Evolutionary conservation across 495 filamentous ascomycete genomes (phyloP).

Genomic region (Lepidopterella palustris): DNA sequence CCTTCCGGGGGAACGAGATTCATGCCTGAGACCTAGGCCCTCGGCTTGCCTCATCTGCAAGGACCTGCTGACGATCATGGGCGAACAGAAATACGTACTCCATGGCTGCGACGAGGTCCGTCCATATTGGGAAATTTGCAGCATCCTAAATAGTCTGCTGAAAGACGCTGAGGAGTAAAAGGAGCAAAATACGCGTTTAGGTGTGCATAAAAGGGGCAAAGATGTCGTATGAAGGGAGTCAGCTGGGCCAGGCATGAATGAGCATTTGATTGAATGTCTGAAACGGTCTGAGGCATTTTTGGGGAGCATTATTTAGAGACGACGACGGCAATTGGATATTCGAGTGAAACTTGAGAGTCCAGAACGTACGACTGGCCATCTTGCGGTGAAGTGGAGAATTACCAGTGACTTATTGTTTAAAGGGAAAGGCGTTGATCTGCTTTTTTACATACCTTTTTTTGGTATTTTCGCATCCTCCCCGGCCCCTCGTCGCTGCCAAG

Average conservation of each 20-base stretch:
- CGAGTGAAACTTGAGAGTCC: not conserved
- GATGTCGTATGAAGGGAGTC: conserved; percentile 9
- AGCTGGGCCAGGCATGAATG: conserved; percentile 15
- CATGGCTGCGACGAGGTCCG: not conserved
- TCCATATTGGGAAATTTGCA: not conserved
- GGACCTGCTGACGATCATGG: not conserved
- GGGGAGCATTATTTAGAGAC: not conserved
- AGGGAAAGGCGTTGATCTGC: not conserved
- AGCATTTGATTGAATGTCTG: conserved; percentile 21
- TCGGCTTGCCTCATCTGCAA: not conserved
- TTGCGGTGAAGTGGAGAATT: not conserved
- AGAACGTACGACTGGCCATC: not conserved
- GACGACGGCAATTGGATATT: not conserved
- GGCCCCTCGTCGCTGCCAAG: not conserved
- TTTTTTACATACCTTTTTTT: not conserved
- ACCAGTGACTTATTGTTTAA: no score
- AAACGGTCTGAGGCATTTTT: conserved; percentile 25
- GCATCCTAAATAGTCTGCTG: conserved; percentile 6
- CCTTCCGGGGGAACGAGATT: not conserved
- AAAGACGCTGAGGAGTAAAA: conserved; percentile 7
- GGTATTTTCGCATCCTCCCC: no score
- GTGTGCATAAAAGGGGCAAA: conserved; percentile 18
- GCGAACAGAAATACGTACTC: not conserved
- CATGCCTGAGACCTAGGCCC: not conserved
- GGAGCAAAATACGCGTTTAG: not conserved